Evolutionary conservation across 2,329 filamentous ascomycete genomes (phyloP), one percentile per base, ranked within the genome.

Genomic region (Colletotrichum horii): DNA sequence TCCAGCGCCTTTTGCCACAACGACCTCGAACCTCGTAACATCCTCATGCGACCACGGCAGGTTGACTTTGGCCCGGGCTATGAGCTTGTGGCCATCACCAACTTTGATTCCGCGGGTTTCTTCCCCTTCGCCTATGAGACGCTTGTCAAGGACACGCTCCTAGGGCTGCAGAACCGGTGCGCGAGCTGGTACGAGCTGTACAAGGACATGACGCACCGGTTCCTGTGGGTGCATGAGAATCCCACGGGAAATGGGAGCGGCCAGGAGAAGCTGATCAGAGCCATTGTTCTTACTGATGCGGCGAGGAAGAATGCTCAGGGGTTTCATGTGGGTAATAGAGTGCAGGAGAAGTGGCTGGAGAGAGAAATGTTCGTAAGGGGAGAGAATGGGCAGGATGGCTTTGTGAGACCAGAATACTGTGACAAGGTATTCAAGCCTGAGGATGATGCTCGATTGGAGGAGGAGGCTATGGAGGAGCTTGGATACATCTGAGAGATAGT

Each of bases 181-280:
- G 71, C 22, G 28, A 60, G 24, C 4, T 76, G 74, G 74, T 76
- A 76, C 15, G 43, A 64, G 4, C 19, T 52, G n/a, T 76, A 43
- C 8, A 66, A 60, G 38, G 26, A 38, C 4, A 12, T 22, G n/a
- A 38, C 74, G 0, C n/a, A 14, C 2, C 6, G 4, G 8, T 26
- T 60, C 8, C 24, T 43, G 15, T 12, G 24, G 12, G 22, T 36
- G 8, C 28, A 32, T 16, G n/a, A n/a, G 24, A 22, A 55, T 15
- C 52, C 32, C 19, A 16, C 60, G 14, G 34, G n/a, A 22, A 32
- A 32, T 32, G 58, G 30, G 19, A 62, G 36, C 14, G 55, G 55
- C 36, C 56, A 70, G 26, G 67, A 70, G 34, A 70, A 52, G 56
- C 9, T 70, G 6, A 36, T 52, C 1, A 14, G 22, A 22, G 67